Evolutionary conservation across 2,329 filamentous ascomycete species (phyloP).

Genomic region (Aspergillus sp.): DNA sequence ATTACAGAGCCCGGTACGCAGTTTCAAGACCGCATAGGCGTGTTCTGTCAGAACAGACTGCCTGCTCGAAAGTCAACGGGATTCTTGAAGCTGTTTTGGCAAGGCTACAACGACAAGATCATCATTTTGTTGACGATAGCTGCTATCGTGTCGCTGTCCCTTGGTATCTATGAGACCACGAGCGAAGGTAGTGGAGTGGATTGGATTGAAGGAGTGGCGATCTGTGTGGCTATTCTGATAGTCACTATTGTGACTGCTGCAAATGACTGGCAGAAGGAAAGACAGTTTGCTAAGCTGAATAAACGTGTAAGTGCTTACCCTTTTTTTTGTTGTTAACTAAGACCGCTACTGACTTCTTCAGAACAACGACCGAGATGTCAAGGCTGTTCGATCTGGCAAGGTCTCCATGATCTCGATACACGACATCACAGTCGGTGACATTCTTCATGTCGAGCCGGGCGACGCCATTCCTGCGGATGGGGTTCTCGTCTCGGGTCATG

Average conservation of each 20-base stretch:
- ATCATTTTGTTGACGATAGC: slow-evolving; percentile 70
- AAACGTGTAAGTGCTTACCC: slow-evolving; percentile 38
- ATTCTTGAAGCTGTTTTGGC: slow-evolving; percentile 64
- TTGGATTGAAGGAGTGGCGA: slow-evolving; percentile 70
- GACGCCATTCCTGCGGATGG: slow-evolving; percentile 72
- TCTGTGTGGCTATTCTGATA: slow-evolving; percentile 65
- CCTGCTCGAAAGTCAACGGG: slow-evolving; percentile 65
- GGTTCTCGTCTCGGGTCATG: slow-evolving; percentile 66
- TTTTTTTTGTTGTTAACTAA: neutral
- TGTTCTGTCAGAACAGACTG: slow-evolving; percentile 63
- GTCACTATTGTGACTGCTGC: slow-evolving; percentile 64
- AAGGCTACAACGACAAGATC: slow-evolving; percentile 73
- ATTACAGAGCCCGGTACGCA: slow-evolving; percentile 28
- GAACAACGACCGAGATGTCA: slow-evolving; percentile 67
- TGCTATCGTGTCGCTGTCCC: slow-evolving; percentile 66
- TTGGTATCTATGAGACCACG: slow-evolving; percentile 70
- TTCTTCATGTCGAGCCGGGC: slow-evolving; percentile 68
- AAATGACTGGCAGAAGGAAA: slow-evolving; percentile 70
- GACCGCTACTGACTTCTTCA: slow-evolving; percentile 36
- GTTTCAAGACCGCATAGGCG: slow-evolving; percentile 60
- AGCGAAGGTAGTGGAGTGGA: slow-evolving; percentile 55
- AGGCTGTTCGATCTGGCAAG: slow-evolving; percentile 67
- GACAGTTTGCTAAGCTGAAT: slow-evolving; percentile 66
- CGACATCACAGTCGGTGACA: slow-evolving; percentile 69
- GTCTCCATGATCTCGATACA: slow-evolving; percentile 64